Base-by-base conservation (phyloP, 2,329 filamentous ascomycete genomes). In the Xylaria sp. region DNA sequence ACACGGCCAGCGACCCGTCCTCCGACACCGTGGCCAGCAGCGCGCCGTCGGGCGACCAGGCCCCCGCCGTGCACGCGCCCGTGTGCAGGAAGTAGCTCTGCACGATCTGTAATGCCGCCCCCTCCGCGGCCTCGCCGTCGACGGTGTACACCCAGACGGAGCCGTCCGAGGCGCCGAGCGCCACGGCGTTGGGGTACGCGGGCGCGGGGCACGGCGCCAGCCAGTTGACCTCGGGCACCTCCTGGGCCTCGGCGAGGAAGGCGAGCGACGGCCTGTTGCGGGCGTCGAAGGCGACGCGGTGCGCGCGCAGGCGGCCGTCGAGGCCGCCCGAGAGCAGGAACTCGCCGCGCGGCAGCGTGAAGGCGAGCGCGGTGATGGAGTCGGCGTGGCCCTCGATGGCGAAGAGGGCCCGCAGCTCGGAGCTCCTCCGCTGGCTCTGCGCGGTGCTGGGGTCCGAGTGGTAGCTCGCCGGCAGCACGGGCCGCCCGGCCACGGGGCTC, bases 181-280 rank as follows among this genome's bases (percentile, higher is more conserved):
- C 94, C 58, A 99, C 70, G 7, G 91, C 86, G 74, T 97, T 95
- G 56, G 88, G 84, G 69, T 90, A 85, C 5, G 79, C 76, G 11
- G 85, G 72, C 57, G 87, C 79, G 1, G 92, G 92, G 69, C 90
- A 96, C 0, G 91, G 75, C 1, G 79, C 74, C 29, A 97, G 74
- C 92, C 93, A 99, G 77, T 94, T 96, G 67, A 99, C 88, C 74
- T 97, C 93, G 64, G 95, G 89, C 8, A 97, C 93, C 72, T 99
- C 94, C 67, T 92, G 89, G 2, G 86, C 84, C 67, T 94, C 90
- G 50, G 83, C 89, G 7, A 96, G 73, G 66, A 90, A 89, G 41
- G 81, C 77, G 66, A 84, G 72, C 47, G 78, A 74, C 43, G 78
- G 70, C 56, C 79, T 78, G 19, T 78, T 76, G 37, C 76, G 61